A percentile compares a stretch with the other conserved stretches of the same genome.
Evolutionary conservation across 2,329 filamentous ascomycete genomes (phyloP).

Genomic region (Cladosporium sphaerospermum): DNA sequence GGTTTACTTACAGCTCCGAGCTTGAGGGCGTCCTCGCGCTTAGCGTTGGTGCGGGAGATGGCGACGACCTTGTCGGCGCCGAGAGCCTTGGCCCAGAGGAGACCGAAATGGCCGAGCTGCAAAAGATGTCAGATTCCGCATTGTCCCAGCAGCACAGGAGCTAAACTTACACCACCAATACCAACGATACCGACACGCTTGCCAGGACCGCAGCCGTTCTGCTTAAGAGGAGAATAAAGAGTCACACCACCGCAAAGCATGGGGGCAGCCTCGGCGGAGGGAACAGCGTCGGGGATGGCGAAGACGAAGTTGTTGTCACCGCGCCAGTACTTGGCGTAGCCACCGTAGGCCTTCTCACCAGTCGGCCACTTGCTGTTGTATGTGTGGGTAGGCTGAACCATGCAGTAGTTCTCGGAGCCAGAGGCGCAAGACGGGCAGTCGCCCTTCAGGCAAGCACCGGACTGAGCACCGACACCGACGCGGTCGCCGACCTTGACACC

Average conservation of each 20-base stretch:
- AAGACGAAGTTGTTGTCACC: conserved; percentile 52
- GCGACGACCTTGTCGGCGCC: conserved; percentile 59
- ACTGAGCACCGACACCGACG: conserved; percentile 46
- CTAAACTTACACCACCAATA: conserved; percentile 49
- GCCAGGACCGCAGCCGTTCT: conserved; percentile 60
- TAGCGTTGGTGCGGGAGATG: conserved; percentile 53
- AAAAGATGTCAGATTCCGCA: not conserved
- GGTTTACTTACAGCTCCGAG: conserved; percentile 47
- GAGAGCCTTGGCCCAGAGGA: conserved; percentile 63
- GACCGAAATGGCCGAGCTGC: conserved; percentile 57
- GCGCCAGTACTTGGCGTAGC: conserved; percentile 49
- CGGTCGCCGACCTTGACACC: conserved; percentile 30
- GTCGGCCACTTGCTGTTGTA: conserved; percentile 37
- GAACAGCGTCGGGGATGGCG: conserved; percentile 46
- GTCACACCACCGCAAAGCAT: conserved; percentile 74
- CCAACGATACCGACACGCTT: conserved; percentile 52
- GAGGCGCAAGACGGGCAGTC: conserved; percentile 48
- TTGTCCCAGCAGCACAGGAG: not conserved
- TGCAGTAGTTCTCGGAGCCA: conserved; percentile 38
- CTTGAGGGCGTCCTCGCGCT: conserved; percentile 53
- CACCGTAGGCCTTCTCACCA: conserved; percentile 61
- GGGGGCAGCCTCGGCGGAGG: conserved; percentile 51
- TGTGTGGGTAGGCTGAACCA: not conserved
- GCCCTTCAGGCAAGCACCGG: conserved; percentile 38
- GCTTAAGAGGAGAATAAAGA: conserved; percentile 59